Conservation (phyloP, 257 asterid genomes). For the Rehmannia glutinosa region DNA sequence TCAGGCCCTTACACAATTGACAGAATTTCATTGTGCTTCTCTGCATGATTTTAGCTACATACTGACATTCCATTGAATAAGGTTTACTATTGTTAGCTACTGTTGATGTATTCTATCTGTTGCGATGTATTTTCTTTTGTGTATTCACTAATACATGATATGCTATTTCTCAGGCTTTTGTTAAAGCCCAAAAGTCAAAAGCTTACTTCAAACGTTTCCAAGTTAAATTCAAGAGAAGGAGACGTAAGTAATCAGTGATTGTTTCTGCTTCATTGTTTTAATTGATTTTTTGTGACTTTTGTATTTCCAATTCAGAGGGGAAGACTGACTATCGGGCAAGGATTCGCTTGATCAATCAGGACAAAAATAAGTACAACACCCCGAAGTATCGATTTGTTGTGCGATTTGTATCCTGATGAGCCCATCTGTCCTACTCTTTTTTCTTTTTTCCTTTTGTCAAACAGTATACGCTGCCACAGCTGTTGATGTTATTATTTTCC, state of each 20-base stretch:
- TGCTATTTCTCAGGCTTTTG: constrained; percentile 34
- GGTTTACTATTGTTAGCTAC: not conserved
- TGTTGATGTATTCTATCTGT: not conserved
- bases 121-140: not conserved
- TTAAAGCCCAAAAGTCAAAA: constrained; percentile 51
- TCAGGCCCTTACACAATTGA: not conserved
- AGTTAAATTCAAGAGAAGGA: constrained; percentile 73
- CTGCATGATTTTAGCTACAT: not conserved
- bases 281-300: not conserved
- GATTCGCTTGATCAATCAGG: constrained; percentile 80
- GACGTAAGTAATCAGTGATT: constrained; percentile 30
- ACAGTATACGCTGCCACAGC: too few relatives aligned
- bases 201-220: constrained; percentile 72
- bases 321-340: constrained; percentile 87
- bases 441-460: not conserved
- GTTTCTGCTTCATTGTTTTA: not conserved
- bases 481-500: not conserved
- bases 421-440: not conserved
- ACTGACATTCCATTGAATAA: not conserved
- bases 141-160: not conserved
- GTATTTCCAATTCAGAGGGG: constrained; percentile 44
- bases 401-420: constrained; percentile 59
- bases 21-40: not conserved
- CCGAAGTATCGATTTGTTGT: constrained; percentile 78
- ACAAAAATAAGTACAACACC: constrained; percentile 77